A percentile compares a stretch with the other conserved stretches of the same genome.
phyloP scores from a whole-genome alignment of 2,329 filamentous ascomycete species.

The Penicillium hesseltinei region DNA sequence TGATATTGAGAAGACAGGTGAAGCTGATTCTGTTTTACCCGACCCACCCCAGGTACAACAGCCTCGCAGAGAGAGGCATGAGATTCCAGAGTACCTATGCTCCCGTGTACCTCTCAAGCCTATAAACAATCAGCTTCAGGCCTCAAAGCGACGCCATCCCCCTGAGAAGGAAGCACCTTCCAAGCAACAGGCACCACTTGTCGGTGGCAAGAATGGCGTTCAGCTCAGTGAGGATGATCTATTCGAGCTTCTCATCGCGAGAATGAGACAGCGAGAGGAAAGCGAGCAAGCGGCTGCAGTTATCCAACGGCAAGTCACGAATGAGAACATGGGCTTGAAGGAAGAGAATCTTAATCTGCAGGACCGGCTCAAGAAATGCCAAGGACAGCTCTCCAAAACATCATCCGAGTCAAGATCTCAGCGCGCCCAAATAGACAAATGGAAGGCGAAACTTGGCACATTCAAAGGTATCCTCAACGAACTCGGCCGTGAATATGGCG shows the following conservation, averaged over 20 bases:
- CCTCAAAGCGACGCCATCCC: constrained; percentile 17
- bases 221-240: constrained; percentile 36
- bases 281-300: constrained; percentile 24
- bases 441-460: constrained; percentile 36
- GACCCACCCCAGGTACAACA: neutral
- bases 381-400: constrained; percentile 21
- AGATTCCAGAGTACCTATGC: neutral
- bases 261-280: constrained; percentile 37
- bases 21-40: neutral
- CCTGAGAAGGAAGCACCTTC: neutral
- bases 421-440: constrained; percentile 29
- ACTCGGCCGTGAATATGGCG: constrained; percentile 35
- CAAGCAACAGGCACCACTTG: constrained; percentile 1
- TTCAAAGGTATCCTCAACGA: constrained; percentile 34
- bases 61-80: neutral
- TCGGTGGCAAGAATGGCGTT: neutral
- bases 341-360: constrained; percentile 32
- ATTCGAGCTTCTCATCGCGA: constrained; percentile 37
- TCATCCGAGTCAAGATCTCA: constrained; percentile 21
- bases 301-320: constrained; percentile 29
- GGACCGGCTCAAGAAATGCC: constrained; percentile 20
- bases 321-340: constrained; percentile 23
- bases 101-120: neutral
- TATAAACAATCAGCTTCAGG: constrained; percentile 8
- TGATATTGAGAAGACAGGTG: neutral